Percentiles rank a stretch among this genome's conserved stretches.
Conservation (phyloP, 2,329 filamentous ascomycete genomes). For the Coleophoma cylindrospora region DNA sequence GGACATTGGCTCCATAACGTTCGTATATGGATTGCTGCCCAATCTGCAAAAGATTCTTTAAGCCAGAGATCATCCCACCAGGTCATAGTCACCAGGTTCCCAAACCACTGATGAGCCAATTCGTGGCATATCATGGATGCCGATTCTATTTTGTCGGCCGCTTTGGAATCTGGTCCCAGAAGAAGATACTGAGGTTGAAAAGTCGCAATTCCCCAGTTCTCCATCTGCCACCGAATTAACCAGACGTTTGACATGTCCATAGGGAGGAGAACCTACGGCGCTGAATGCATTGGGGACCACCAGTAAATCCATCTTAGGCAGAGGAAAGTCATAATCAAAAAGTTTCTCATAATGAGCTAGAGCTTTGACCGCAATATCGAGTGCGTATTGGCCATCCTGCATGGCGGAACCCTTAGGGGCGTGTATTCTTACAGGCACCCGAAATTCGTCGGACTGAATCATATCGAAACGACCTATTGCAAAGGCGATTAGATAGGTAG, state of each 20-base stretch:
- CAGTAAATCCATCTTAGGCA: constrained; percentile 74
- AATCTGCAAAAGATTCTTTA: constrained; percentile 70
- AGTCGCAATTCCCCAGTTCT: constrained; percentile 70
- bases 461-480: constrained; percentile 65
- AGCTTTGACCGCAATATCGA: constrained; percentile 62
- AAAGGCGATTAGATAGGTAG: constrained; percentile 66
- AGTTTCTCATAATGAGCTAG: constrained; percentile 67
- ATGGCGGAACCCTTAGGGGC: constrained; percentile 37
- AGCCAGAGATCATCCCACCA: constrained; percentile 72
- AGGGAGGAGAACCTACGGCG: constrained; percentile 27
- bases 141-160: not conserved
- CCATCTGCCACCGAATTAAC: constrained; percentile 39
- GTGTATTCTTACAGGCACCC: constrained; percentile 63
- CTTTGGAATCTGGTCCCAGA: constrained; percentile 56
- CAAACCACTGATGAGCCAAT: constrained; percentile 72
- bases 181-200: constrained; percentile 63
- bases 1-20: constrained; percentile 1
- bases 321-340: constrained; percentile 61
- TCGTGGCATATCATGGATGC: constrained; percentile 61
- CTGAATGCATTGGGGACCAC: constrained; percentile 65
- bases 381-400: constrained; percentile 5
- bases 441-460: constrained; percentile 63
- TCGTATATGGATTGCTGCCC: constrained; percentile 31
- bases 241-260: too few relatives aligned
- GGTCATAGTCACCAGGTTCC: constrained; percentile 70